Evolutionary conservation across 164 flowering plant genomes (phyloP).

Genomic region (Warburgia ugandensis): DNA sequence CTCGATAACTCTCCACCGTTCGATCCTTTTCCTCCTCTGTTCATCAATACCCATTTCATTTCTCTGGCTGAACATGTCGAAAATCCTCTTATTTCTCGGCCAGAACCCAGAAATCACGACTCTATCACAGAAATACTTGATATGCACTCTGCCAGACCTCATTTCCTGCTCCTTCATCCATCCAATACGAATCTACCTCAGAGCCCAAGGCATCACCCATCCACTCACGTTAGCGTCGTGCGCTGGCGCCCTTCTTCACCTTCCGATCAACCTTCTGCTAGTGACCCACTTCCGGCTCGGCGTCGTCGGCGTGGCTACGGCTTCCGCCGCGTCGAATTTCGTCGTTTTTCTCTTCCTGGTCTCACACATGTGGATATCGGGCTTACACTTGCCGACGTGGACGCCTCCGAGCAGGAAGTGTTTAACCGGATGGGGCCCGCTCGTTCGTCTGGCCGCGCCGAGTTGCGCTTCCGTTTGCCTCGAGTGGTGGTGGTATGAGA

Average conservation of each 20-base stretch:
- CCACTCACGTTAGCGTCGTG: conserved; percentile 72
- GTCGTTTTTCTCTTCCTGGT: conserved; percentile 33
- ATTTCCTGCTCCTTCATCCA: conserved; percentile 67
- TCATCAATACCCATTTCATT: conserved; percentile 62
- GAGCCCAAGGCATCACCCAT: conserved; percentile 77
- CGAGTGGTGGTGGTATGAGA: conserved; percentile 99
- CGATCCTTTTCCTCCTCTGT: conserved; percentile 53
- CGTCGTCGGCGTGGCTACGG: conserved; percentile 66
- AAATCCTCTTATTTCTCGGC: conserved; percentile 30
- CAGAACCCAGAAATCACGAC: conserved; percentile 55
- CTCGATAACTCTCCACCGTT: conserved; percentile 63
- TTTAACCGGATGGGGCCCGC: conserved; percentile 67
- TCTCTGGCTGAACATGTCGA: conserved; percentile 65
- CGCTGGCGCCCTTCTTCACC: conserved; percentile 44
- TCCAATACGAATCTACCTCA: conserved; percentile 87
- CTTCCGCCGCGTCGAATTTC: conserved; percentile 53
- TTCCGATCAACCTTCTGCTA: conserved; percentile 49
- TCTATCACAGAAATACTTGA: conserved; percentile 54
- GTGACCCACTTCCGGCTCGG: conserved; percentile 45
- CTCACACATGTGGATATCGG: conserved; percentile 29
- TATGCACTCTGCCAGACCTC: conserved; percentile 74
- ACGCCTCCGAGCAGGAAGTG: conserved; percentile 45
- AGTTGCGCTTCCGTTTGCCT: conserved; percentile 89
- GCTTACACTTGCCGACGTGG: conserved; percentile 50
- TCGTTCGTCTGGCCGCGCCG: conserved; percentile 62